Conservation (phyloP, 257 asterid genomes). For the Orobanche coerulescens region DNA sequence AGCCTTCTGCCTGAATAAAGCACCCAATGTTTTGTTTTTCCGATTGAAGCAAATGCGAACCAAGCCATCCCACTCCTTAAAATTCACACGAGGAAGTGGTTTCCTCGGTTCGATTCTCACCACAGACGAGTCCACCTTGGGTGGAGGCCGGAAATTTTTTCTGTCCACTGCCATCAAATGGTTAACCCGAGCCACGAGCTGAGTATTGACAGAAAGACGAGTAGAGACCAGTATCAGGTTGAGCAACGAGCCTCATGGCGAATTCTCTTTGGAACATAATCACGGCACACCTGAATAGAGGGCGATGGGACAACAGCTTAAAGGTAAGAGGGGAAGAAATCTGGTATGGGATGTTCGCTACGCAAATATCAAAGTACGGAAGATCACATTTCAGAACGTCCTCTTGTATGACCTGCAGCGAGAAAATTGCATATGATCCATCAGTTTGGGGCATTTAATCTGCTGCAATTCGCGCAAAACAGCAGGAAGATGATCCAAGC, state of each 20-base stretch:
- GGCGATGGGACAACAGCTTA: constrained; percentile 70
- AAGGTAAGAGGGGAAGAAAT: constrained; percentile 93
- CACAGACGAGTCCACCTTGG: constrained; percentile 89
- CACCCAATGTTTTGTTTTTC: constrained; percentile 76
- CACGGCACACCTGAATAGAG: constrained; percentile 82
- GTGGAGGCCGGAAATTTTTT: constrained; percentile 95
- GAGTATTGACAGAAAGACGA: constrained; percentile 94
- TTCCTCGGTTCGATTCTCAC: constrained; percentile 84
- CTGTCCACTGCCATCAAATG: constrained; percentile 84
- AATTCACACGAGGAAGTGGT: constrained; percentile 67
- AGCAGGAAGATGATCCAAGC: too few relatives aligned
- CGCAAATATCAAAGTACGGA: constrained; percentile 89
- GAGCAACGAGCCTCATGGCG: constrained; percentile 93
- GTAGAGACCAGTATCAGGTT: constrained; percentile 77
- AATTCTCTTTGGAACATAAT: constrained; percentile 92
- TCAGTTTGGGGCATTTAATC: too few relatives aligned
- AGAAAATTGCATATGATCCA: constrained; percentile 10
- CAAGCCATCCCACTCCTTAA: constrained; percentile 95
- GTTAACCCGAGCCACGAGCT: constrained; percentile 62
- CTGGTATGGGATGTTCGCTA: constrained; percentile 90
- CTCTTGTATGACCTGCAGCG: constrained; percentile 71
- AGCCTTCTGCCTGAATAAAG: constrained; percentile 62
- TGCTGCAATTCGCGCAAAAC: too few relatives aligned
- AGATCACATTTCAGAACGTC: constrained; percentile 85
- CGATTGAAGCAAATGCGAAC: constrained; percentile 85